Evolutionary conservation across 2,329 filamentous ascomycete species (phyloP).

Genomic region (Ophiocordyceps australis): DNA sequence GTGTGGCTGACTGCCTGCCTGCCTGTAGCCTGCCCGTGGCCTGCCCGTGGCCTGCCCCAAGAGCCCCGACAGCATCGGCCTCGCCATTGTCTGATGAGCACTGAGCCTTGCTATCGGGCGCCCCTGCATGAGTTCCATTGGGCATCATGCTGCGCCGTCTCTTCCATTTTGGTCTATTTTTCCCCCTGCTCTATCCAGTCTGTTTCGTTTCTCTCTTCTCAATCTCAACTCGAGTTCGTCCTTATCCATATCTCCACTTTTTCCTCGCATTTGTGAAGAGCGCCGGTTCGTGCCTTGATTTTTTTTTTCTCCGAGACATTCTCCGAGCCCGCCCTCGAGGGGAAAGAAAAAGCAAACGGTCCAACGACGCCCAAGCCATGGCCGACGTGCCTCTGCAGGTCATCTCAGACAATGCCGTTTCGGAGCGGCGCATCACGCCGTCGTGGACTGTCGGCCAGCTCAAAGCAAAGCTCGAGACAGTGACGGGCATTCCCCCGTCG

Average conservation of each 20-base stretch:
- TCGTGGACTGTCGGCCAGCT: conserved; percentile 78
- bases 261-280: no score
- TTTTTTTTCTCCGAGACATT: conserved; percentile 1
- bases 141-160: neutral
- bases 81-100: neutral
- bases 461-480: conserved; percentile 74
- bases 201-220: no score
- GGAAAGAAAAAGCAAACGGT: neutral
- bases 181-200: conserved; percentile 1
- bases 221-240: no score
- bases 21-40: neutral
- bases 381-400: conserved; percentile 62
- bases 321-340: neutral
- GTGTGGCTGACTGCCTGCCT: neutral
- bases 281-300: no score
- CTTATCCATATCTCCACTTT: no score
- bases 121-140: no score
- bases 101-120: neutral
- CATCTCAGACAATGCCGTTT: conserved; percentile 57
- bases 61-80: neutral
- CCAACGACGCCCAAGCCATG: conserved; percentile 20
- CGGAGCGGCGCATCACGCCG: conserved; percentile 81
- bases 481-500: conserved; percentile 77
- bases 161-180: neutral
- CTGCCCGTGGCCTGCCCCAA: no score